Percentiles rank a stretch among this genome's conserved stretches.
phyloP scores from a whole-genome alignment of 1,284 basidiomycete genomes.

The Marasmius oreades region DNA sequence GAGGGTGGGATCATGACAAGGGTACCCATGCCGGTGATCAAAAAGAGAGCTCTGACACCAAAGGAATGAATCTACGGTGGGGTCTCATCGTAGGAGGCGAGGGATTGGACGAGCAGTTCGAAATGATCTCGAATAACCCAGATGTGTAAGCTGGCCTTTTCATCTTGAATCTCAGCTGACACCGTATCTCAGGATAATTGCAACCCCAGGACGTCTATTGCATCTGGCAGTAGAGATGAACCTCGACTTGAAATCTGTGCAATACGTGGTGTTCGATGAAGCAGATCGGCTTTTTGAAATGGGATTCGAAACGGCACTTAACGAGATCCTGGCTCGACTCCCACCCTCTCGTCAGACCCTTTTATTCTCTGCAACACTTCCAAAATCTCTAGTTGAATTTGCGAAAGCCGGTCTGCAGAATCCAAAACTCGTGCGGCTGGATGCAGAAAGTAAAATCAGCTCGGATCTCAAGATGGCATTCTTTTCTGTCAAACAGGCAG shows the following conservation, averaged over 20 bases:
- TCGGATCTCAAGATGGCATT: slow-evolving; percentile 92
- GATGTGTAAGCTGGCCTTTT: slow-evolving; percentile 70
- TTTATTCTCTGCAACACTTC: slow-evolving; percentile 94
- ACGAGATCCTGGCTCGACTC: slow-evolving; percentile 88
- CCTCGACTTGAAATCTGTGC: slow-evolving; percentile 83
- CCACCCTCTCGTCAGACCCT: slow-evolving; percentile 87
- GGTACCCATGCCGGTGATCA: slow-evolving; percentile 65
- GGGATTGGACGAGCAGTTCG: slow-evolving; percentile 94
- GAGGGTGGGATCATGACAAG: slow-evolving; percentile 67
- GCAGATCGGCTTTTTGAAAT: slow-evolving; percentile 98
- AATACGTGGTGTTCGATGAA: slow-evolving; percentile 97
- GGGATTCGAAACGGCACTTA: slow-evolving; percentile 92
- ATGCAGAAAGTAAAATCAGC: slow-evolving; percentile 95
- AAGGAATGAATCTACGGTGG: slow-evolving; percentile 80
- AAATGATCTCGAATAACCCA: slow-evolving; percentile 91
- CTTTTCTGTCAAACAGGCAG: slow-evolving; percentile 88
- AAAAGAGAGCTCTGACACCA: slow-evolving; percentile 49
- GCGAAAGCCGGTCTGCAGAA: slow-evolving; percentile 94
- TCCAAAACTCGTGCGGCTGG: slow-evolving; percentile 92
- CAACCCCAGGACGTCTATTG: slow-evolving; percentile 94
- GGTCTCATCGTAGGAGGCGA: slow-evolving; percentile 96
- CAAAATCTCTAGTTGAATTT: slow-evolving; percentile 95
- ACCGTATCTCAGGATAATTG: slow-evolving; percentile 75
- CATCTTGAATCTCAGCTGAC: slow-evolving; percentile 5
- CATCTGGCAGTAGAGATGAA: slow-evolving; percentile 98